Percentiles rank a stretch among this genome's conserved stretches.
phyloP scores from a whole-genome alignment of 2,329 filamentous ascomycete genomes.

The Arthrobotrys megalospora region DNA sequence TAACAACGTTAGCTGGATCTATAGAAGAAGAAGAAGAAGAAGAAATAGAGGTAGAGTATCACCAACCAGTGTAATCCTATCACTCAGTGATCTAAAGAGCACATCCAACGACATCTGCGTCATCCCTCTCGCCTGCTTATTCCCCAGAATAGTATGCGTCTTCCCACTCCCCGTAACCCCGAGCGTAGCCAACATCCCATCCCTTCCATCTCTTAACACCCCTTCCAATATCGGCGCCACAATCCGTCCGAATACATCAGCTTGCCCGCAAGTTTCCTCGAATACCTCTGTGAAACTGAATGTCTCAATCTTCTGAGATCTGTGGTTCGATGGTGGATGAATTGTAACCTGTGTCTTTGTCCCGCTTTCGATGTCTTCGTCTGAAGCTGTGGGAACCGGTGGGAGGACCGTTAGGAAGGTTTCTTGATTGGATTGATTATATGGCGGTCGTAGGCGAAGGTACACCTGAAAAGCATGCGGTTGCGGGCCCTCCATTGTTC shows the following conservation, averaged over 20 bases:
- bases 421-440: slow-evolving; percentile 16
- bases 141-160: slow-evolving; percentile 97
- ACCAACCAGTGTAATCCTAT: slow-evolving; percentile 72
- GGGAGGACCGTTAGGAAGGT: slow-evolving; percentile 53
- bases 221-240: slow-evolving; percentile 84
- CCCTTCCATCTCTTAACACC: slow-evolving; percentile 78
- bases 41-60: background rate
- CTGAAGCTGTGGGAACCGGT: slow-evolving; percentile 46
- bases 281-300: slow-evolving; percentile 97
- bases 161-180: slow-evolving; percentile 97
- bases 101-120: slow-evolving; percentile 93
- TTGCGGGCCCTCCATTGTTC: slow-evolving; percentile 41
- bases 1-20: background rate
- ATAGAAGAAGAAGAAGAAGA: background rate
- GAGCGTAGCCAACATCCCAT: slow-evolving; percentile 88
- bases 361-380: slow-evolving; percentile 50
- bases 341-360: slow-evolving; percentile 58
- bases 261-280: slow-evolving; percentile 85
- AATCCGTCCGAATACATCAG: slow-evolving; percentile 87
- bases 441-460: slow-evolving; percentile 51
- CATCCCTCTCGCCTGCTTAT: slow-evolving; percentile 85
- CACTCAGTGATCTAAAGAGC: slow-evolving; percentile 84
- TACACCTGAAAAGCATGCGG: slow-evolving; percentile 55
- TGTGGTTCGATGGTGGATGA: slow-evolving; percentile 78
- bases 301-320: slow-evolving; percentile 89